Base-by-base conservation (phyloP, 306 rosid genomes). In the Cucurbita argyrosperma region DNA sequence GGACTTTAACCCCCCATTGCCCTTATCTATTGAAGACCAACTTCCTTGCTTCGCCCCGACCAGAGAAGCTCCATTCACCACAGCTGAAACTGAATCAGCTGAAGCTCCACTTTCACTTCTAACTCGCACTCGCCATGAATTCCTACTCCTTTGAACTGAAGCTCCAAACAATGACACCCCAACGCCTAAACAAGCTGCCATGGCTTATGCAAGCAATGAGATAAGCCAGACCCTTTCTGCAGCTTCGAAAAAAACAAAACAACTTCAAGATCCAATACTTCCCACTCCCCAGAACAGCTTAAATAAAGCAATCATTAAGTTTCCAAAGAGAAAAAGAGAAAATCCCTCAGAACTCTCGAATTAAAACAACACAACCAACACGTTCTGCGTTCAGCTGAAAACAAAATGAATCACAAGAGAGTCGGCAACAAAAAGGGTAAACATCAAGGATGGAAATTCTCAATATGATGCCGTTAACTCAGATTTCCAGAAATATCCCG, bases 171-270 rank as follows among this genome's bases (percentile, higher is more conserved):
- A 79, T 8, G 88, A 81, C 59, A 74, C 65, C 23, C 77, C 43
- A 49, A 82, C 79, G 64, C 87, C 78, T 54, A 56, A 18, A 37
- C 75, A 76, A 6, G 90, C 77, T 53, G 96, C 79, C 98, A 90
- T 92, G 53, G 7, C 74, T 49, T 46, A 23, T 14, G 6, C 72
- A 45, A 66, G 3, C 54, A 66, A 66, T 66, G 72, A 66, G 54
- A 7, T 11, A 66, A 66, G 54, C 72, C 18, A 66, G n/a, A 42
- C 71, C 37, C 71, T 43, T 65, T 65, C 67, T 60, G 35, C 67
- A 37, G 21, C 45, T 60, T 19, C 23, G 11, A 38, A 26, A 68
- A 68, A 69, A 15, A 7, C 4, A 47, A 49, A 49, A 14, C 23
- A 49, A 49, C 43, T 69, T 7, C 74, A 49, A 69, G 23, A 49